Base-by-base conservation (phyloP, 345 rosid species). In the Citrus maxima region DNA sequence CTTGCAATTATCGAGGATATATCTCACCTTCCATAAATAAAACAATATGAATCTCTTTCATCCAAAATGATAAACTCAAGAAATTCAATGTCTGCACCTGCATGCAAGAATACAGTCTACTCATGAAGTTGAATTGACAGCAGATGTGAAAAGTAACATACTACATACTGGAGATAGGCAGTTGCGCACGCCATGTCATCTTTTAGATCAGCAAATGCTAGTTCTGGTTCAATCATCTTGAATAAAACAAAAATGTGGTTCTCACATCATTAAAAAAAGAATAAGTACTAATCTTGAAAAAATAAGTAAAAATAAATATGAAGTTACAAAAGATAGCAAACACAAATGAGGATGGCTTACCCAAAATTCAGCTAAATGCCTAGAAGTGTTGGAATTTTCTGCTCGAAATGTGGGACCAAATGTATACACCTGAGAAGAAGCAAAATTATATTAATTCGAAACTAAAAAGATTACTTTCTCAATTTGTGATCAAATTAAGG, bases 81-180 rank as follows among this genome's bases (percentile, higher is more conserved):
- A 81, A 63, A 32, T 40, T 64, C 35, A 66, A 24, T 54, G 37
- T 42, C n/a, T 28, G 66, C 18, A 54, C 58, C 55, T 70, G 73
- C 69, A 67, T 76, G 72, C 75, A 24, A 65, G 34, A 37, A n/a
- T 38, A 70, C 9, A 18, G 24, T 67, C 42, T 64, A 73, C 42
- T 66, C 73, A 66, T 27, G 32, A 60, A 80, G 70, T 85, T 38
- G 46, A 79, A 78, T 25, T 49, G 62, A 75, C 46, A 79, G 80
- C 59, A 85, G 84, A 87, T 86, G 82, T 81, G 88, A 82, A 81
- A 84, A 82, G 91, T n/a, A 90, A 94, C 99, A 84, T 96, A 96
- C 99, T 88, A 92, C 98, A 74, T 96, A 94, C 98, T 96, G 99
- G 97, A 96, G 99, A 93, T 94, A 96, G 86, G 99, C 98, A 62